Evolutionary conservation across 176 grass and related monocot species (phyloP).

Genomic region (Cenchrus americanus): DNA sequence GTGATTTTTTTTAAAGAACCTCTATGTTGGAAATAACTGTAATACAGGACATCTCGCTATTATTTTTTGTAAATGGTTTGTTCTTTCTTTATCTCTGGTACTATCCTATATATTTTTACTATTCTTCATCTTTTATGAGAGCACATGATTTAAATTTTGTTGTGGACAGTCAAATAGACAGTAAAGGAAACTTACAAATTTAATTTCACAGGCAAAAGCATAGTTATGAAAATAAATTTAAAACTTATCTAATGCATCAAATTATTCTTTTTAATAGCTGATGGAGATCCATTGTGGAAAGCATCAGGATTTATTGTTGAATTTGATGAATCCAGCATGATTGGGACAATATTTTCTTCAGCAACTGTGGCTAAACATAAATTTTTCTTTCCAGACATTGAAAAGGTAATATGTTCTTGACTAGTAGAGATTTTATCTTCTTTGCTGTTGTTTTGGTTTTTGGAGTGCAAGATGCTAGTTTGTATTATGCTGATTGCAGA

Average conservation of each 20-base stretch:
- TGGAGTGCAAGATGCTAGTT: background rate
- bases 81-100: too few relatives aligned
- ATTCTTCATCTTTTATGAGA: too few relatives aligned
- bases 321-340: background rate
- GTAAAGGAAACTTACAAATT: too few relatives aligned
- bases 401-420: background rate
- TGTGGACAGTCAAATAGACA: too few relatives aligned
- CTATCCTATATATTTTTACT: too few relatives aligned
- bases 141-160: too few relatives aligned
- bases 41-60: too few relatives aligned
- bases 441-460: background rate
- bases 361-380: background rate
- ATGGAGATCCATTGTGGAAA: background rate
- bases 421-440: background rate
- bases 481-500: background rate
- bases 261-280: background rate
- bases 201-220: background rate
- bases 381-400: background rate
- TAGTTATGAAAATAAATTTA: background rate
- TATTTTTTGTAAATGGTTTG: too few relatives aligned
- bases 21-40: too few relatives aligned
- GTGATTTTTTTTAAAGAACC: too few relatives aligned
- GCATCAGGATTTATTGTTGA: background rate
- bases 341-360: background rate
- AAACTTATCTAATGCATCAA: background rate